A percentile compares a stretch with the other conserved stretches of the same genome.
Conservation (phyloP, 495 filamentous ascomycete genomes). For the Daldinia caldariorum region DNA sequence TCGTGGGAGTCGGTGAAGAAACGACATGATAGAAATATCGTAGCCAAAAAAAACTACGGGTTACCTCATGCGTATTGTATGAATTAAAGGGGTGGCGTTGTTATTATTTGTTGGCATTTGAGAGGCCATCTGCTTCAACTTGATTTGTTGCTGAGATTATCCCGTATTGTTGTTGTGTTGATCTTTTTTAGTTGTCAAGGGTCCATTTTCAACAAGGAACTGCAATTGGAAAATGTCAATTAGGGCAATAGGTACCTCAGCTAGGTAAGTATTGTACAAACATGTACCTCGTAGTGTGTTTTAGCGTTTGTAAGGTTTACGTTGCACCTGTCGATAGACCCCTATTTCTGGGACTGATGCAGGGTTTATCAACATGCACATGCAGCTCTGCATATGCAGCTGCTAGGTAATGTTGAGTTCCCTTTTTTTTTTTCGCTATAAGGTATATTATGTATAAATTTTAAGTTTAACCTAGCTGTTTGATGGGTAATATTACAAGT, state of each 20-base stretch:
- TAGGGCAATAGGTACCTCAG: too few species aligned
- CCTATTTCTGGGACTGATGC: not conserved
- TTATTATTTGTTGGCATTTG: conserved; percentile 12
- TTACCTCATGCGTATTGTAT: conserved; percentile 22
- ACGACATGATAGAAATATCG: conserved; percentile 15
- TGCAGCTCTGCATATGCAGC: conserved; percentile 1
- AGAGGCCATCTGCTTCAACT: conserved; percentile 12
- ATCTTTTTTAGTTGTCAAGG: conserved; percentile 6
- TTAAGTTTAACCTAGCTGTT: too few species aligned
- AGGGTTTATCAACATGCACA: not conserved
- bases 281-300: not conserved
- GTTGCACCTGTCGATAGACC: not conserved
- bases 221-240: too few species aligned
- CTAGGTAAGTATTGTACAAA: too few species aligned
- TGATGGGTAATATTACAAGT: too few species aligned
- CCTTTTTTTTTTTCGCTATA: too few species aligned
- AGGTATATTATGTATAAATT: too few species aligned
- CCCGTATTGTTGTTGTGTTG: conserved; percentile 6
- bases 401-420: too few species aligned
- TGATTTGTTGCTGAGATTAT: conserved; percentile 5
- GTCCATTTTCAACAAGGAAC: not conserved
- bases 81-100: not conserved
- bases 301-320: not conserved
- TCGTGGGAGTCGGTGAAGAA: conserved; percentile 38
- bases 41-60: conserved; percentile 3